Base-by-base conservation (phyloP, 1,284 basidiomycete genomes). In the Trichosporon sp. region DNA sequence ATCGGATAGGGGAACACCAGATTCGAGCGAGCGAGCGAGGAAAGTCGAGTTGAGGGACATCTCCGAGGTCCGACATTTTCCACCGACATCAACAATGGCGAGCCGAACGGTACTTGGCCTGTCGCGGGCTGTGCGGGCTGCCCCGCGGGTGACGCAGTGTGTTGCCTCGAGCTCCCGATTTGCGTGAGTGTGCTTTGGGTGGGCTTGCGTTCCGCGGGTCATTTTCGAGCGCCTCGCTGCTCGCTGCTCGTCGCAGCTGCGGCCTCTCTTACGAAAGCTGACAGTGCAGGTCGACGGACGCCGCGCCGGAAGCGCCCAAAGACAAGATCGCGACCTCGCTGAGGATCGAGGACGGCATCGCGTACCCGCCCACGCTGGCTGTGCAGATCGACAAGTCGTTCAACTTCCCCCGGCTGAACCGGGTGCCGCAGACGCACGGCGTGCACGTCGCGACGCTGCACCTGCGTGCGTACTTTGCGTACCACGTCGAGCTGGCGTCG, bases 391-490 rank as follows among this genome's bases (percentile, higher is more conserved):
- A 31, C 29, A n/a, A n/a, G 56, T 4, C 29, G 56, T n/a, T 69
- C 31, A 38, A 68, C 58, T 69, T 68, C 53, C 63, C 58, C 11
- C 65, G 64, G 9, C 65, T 67, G 25, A 42, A 67, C 53, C 74
- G 73, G 2, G 67, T 78, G 27, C 62, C 67, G 13, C 72, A 70
- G 15, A 90, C 88, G 4, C 88, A 93, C 83, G 84, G 85, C 71
- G 86, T 93, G 67, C 93, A 94, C 68, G 92, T 91, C 74, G 95
- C 93, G 3, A 87, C 87, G 60, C 86, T 98, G 67, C 92, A 94
- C 76, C 88, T 98, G 77, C 90, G 91, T 70, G 89, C 92, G 1
- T 88, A 95, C 85, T 85, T 89, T 76, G 85, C 87, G 15, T 81
- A 85, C 44, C 86, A 80, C 34, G 88, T 99, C 65, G 88, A 90